Percentiles rank a stretch among this genome's conserved stretches.
phyloP scores from a whole-genome alignment of 225 moss, liverwort and hornwort genomes.

The Bryum argenteum region DNA sequence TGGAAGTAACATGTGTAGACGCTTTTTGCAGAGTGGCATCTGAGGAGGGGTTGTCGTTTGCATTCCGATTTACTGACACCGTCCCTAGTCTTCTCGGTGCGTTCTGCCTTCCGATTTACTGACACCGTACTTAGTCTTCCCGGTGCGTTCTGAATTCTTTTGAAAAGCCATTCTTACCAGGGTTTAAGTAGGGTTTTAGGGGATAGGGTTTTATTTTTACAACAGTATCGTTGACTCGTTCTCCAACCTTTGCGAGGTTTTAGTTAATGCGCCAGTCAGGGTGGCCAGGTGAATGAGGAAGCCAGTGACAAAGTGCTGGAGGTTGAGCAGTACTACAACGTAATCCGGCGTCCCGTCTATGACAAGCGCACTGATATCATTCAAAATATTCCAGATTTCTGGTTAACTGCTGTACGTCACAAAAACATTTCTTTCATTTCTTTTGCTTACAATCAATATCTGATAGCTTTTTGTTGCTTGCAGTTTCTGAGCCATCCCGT shows the following conservation, averaged over 20 bases:
- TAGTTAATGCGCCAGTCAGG: slow-evolving; percentile 19
- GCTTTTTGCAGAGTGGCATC: slow-evolving; percentile 65
- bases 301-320: slow-evolving; percentile 96
- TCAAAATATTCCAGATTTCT: slow-evolving; percentile 89
- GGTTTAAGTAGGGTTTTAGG: slow-evolving; percentile 36
- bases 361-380: slow-evolving; percentile 84
- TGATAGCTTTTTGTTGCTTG: neutral
- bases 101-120: slow-evolving; percentile 91
- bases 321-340: slow-evolving; percentile 90
- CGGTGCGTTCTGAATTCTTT: slow-evolving; percentile 49
- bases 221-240: slow-evolving; percentile 8
- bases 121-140: slow-evolving; percentile 88
- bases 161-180: neutral
- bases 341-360: slow-evolving; percentile 90
- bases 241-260: slow-evolving; percentile 17
- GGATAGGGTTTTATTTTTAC: slow-evolving; percentile 19
- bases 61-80: slow-evolving; percentile 97
- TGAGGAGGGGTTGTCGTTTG: slow-evolving; percentile 96
- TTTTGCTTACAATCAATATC: too few relatives aligned
- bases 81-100: slow-evolving; percentile 83
- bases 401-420: slow-evolving; percentile 84
- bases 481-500: too few relatives aligned
- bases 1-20: slow-evolving; percentile 26
- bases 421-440: neutral
- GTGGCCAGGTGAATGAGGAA: slow-evolving; percentile 87